phyloP scores from a whole-genome alignment of 768 basidiomycete genomes.

The Rhodotorula kratochvilovae region DNA sequence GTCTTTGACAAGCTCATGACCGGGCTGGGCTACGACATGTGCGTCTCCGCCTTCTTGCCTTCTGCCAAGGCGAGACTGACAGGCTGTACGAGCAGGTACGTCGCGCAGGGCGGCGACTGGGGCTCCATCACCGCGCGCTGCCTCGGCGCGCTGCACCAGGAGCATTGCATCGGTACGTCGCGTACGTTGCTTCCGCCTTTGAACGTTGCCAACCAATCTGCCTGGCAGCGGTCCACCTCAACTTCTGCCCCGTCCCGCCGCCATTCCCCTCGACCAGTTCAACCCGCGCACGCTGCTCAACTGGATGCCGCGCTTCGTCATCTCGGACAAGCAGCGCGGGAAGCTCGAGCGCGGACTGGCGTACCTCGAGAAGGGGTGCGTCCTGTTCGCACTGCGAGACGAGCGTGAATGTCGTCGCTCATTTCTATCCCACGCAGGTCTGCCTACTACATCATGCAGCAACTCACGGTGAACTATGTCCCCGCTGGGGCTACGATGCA shows the following conservation, averaged over 20 bases:
- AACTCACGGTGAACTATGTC: background rate
- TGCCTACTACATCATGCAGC: constrained; percentile 25
- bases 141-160: constrained; percentile 9
- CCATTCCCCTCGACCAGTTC: constrained; percentile 12
- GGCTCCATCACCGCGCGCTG: constrained; percentile 23
- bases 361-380: constrained; percentile 21
- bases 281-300: constrained; percentile 16
- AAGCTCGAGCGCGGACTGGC: background rate
- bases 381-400: too few relatives aligned
- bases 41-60: background rate
- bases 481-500: too few relatives aligned
- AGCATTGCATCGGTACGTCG: constrained; percentile 20
- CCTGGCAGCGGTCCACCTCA: constrained; percentile 28
- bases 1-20: constrained; percentile 40
- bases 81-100: background rate
- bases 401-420: too few relatives aligned
- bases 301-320: constrained; percentile 17
- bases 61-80: background rate
- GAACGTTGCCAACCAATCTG: background rate
- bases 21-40: constrained; percentile 23
- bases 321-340: constrained; percentile 6
- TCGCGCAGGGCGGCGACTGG: constrained; percentile 33
- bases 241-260: constrained; percentile 24
- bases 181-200: too few relatives aligned
- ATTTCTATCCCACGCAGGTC: too few relatives aligned